Conservation (phyloP, 2,329 filamentous ascomycete species). For the Biscogniauxia mediterranea region DNA sequence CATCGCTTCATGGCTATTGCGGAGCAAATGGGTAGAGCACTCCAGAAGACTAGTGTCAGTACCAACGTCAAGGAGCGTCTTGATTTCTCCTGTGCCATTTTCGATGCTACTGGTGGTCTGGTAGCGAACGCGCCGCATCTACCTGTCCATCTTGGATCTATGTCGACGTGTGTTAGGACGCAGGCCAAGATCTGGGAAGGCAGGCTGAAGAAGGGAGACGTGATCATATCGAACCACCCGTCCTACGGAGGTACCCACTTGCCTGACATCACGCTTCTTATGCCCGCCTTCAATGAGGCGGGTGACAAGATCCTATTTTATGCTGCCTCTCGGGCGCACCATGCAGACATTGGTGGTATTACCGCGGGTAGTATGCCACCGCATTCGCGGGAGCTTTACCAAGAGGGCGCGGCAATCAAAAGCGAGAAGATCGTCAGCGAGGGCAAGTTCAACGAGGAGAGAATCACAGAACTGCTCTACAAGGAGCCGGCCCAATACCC, state of each 20-base stretch:
- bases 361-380: constrained; percentile 75
- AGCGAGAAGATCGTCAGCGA: constrained; percentile 69
- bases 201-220: constrained; percentile 74
- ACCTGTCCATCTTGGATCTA: constrained; percentile 77
- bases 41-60: constrained; percentile 78
- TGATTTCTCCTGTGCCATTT: constrained; percentile 81
- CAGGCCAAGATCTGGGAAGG: constrained; percentile 80
- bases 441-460: constrained; percentile 70
- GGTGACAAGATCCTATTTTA: constrained; percentile 78
- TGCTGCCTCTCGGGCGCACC: constrained; percentile 76
- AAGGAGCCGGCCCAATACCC: constrained; percentile 68
- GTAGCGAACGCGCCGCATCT: constrained; percentile 80
- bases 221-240: constrained; percentile 81
- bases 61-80: constrained; percentile 81
- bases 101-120: constrained; percentile 71
- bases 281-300: constrained; percentile 66
- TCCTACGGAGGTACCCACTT: constrained; percentile 82
- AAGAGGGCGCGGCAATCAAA: constrained; percentile 58
- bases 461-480: constrained; percentile 66
- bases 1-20: constrained; percentile 85
- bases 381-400: constrained; percentile 57
- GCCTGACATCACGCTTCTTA: constrained; percentile 79
- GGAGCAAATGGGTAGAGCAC: constrained; percentile 76
- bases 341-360: constrained; percentile 78
- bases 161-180: constrained; percentile 80